Base-by-base conservation (phyloP, 768 basidiomycete genomes). In the Pisolithus sp. region DNA sequence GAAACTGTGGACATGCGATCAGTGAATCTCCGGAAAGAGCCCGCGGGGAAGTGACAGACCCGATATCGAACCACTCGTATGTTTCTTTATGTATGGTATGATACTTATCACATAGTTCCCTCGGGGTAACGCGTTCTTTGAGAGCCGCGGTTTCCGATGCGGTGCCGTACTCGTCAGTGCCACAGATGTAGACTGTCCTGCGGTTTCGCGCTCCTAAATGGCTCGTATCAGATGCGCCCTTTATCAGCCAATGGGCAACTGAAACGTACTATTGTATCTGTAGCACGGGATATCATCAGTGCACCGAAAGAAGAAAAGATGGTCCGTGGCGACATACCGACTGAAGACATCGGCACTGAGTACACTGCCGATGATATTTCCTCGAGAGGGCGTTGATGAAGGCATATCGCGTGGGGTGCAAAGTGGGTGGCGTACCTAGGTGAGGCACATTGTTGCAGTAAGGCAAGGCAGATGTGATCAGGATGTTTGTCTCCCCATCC, bases 141-240 rank as follows among this genome's bases (percentile, higher is more conserved):
- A 92, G 68, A 4, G 96, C 95, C 68, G 96, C 94, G 2, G 94
- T 97, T 74, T 99, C 96, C 0, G 96, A 96, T 0, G 96, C 95
- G 7, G 96, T 99, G n/a, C 96, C 96, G 62, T 99, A 99, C 70
- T 99, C 96, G 64, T 99, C 96, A 4, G 96, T 98, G 24, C 96
- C 96, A 68, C 96, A 99, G 51, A 99, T 79, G 66, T 95, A 99
- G 30, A 98, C 76, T 0, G 93, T 95, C 41, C 85, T 83, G 60
- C 87, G 76, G 74, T 98, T 96, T 61, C 87, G 76, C 28, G 91
- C 87, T 31, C 83, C 67, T 68, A 46, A 34, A 15, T 1, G 12
- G 54, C 39, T 26, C 37, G 39, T 43, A 53, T 60, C 15, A 40
- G 51, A 18, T 41, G 23, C 38, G 31, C 7, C 6, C 7, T 7